Conservation (phyloP, 306 rosid genomes). For the Comarum palustre region DNA sequence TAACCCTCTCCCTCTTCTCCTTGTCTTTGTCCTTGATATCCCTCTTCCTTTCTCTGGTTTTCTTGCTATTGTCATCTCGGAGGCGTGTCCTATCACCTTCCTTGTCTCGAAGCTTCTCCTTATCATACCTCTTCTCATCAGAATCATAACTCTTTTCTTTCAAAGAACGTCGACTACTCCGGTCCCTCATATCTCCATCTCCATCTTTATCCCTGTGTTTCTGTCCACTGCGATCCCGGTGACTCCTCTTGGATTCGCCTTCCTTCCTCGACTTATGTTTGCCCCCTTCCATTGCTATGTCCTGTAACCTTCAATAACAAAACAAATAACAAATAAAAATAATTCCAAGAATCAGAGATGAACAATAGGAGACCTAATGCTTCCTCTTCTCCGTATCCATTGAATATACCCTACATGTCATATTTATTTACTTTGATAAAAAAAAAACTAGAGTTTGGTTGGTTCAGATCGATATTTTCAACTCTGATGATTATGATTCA, state of each 20-base stretch:
- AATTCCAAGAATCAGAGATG: neutral
- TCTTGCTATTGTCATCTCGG: constrained; percentile 21
- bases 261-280: constrained; percentile 57
- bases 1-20: constrained; percentile 31
- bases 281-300: constrained; percentile 54
- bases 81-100: constrained; percentile 5
- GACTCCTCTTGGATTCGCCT: constrained; percentile 65
- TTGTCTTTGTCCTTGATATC: constrained; percentile 28
- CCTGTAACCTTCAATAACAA: constrained; percentile 22
- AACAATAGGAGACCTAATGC: neutral
- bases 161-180: constrained; percentile 37
- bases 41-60: constrained; percentile 24
- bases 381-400: too few relatives aligned
- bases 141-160: constrained; percentile 51
- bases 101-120: constrained; percentile 47
- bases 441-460: too few relatives aligned
- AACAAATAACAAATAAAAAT: neutral
- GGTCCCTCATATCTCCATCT: constrained; percentile 38
- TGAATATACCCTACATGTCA: too few relatives aligned
- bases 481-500: too few relatives aligned
- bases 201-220: constrained; percentile 27
- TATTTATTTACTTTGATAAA: too few relatives aligned
- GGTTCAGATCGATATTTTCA: too few relatives aligned
- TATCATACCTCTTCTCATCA: constrained; percentile 33
- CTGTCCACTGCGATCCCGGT: constrained; percentile 40